Percentiles rank a stretch among this genome's conserved stretches.
Evolutionary conservation across 1,284 basidiomycete species (phyloP).

Genomic region (Malassezia pachydermatis): DNA sequence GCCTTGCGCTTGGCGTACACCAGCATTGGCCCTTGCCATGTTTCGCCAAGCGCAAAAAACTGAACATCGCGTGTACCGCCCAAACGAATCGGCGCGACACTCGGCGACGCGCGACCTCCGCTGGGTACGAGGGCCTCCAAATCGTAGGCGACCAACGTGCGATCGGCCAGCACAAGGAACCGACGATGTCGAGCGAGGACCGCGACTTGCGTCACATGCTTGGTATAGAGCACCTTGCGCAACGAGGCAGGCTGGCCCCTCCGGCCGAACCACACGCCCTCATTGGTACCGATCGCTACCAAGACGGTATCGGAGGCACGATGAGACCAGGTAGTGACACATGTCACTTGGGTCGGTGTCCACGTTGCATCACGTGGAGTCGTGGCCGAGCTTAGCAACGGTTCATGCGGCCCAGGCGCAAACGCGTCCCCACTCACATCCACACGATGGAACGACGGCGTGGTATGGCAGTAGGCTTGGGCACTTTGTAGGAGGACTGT

Average conservation of each 20-base stretch:
- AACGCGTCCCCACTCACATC: slow-evolving; percentile 1
- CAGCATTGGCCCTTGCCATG: slow-evolving; percentile 72
- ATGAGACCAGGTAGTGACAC: slow-evolving; percentile 60
- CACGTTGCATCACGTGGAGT: slow-evolving; percentile 41
- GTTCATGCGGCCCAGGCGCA: neutral
- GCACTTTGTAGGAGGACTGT: slow-evolving; percentile 56
- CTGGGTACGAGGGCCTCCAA: slow-evolving; percentile 90
- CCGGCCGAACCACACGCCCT: slow-evolving; percentile 94
- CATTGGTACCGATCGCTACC: slow-evolving; percentile 83
- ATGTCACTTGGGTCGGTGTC: slow-evolving; percentile 80
- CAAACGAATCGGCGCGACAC: slow-evolving; percentile 62
- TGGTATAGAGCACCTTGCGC: slow-evolving; percentile 76
- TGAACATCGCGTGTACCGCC: slow-evolving; percentile 79
- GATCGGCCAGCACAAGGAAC: slow-evolving; percentile 85
- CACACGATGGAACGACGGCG: neutral
- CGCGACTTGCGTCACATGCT: slow-evolving; percentile 81
- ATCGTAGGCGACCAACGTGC: slow-evolving; percentile 62
- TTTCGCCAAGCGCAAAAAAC: slow-evolving; percentile 82
- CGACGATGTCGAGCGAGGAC: slow-evolving; percentile 90
- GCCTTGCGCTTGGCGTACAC: slow-evolving; percentile 93
- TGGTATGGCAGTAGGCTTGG: slow-evolving; percentile 32
- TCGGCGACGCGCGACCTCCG: slow-evolving; percentile 54
- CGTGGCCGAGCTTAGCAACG: slow-evolving; percentile 11
- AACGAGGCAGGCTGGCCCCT: slow-evolving; percentile 74
- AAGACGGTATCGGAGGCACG: slow-evolving; percentile 61